Conservation (phyloP, 345 rosid species). For the Euphorbia tirucalli region DNA sequence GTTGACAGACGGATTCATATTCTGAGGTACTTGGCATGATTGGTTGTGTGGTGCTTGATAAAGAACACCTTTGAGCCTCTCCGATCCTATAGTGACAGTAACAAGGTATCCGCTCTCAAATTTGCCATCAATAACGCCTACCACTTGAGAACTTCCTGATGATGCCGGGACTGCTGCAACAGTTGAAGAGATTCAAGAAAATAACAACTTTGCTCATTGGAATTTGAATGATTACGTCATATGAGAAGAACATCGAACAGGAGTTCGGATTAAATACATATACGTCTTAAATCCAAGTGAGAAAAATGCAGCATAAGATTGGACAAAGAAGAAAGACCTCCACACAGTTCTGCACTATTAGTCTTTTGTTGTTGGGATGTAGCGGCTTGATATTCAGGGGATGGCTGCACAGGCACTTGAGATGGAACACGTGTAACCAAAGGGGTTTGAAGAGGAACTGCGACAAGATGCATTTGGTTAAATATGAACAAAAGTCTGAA, state of each 20-base stretch:
- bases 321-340: conserved; percentile 40
- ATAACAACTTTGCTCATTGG: background rate
- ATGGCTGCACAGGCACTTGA: conserved; percentile 43
- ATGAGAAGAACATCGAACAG: too few relatives aligned
- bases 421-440: conserved; percentile 31
- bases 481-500: background rate
- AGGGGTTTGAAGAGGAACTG: conserved; percentile 54
- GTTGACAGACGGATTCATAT: conserved; percentile 26
- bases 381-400: conserved; percentile 45
- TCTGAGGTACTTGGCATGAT: conserved; percentile 34
- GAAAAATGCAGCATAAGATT: too few relatives aligned
- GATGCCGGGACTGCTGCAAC: conserved; percentile 35
- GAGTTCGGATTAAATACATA: too few relatives aligned
- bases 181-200: background rate
- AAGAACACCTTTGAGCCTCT: conserved; percentile 77
- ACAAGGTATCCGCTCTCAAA: conserved; percentile 87
- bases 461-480: conserved; percentile 12
- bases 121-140: conserved; percentile 88
- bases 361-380: conserved; percentile 44
- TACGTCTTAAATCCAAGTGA: too few relatives aligned
- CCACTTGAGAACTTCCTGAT: conserved; percentile 49
- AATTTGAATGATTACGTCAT: background rate
- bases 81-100: conserved; percentile 72
- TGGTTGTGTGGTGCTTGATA: conserved; percentile 52
- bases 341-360: conserved; percentile 34